Evolutionary conservation across 306 rosid species (phyloP).

Genomic region (Citrullus mucosospermus): DNA sequence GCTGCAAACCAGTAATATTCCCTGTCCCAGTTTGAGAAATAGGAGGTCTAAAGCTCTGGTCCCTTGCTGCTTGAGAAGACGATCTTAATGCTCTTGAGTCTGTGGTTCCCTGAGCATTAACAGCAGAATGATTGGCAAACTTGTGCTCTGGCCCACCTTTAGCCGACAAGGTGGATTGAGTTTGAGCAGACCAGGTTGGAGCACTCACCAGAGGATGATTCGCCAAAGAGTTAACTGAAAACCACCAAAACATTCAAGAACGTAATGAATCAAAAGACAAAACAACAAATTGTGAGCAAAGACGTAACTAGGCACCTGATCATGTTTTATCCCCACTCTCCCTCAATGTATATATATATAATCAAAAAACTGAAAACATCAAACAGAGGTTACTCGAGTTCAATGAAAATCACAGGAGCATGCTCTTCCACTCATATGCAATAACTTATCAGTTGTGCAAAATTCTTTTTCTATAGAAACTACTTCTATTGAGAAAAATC

Average conservation of each 20-base stretch:
- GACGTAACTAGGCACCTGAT: neutral
- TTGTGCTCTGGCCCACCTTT: constrained; percentile 61
- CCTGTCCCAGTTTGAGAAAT: constrained; percentile 50
- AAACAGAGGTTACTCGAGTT: neutral
- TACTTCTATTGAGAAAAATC: no score
- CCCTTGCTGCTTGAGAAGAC: constrained; percentile 36
- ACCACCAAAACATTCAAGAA: neutral
- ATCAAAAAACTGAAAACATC: neutral
- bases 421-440: neutral
- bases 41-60: constrained; percentile 54
- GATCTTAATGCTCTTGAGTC: constrained; percentile 21
- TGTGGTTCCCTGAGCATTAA: constrained; percentile 44
- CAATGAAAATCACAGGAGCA: neutral
- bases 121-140: constrained; percentile 34
- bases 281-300: neutral
- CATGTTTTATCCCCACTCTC: neutral
- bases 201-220: constrained; percentile 44
- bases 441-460: neutral
- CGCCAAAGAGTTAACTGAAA: constrained; percentile 36
- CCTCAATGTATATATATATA: neutral
- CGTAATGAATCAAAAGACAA: neutral
- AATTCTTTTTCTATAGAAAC: no score
- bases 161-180: constrained; percentile 41
- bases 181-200: constrained; percentile 67
- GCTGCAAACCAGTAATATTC: constrained; percentile 40